Evolutionary conservation across 1,284 basidiomycete species (phyloP), one percentile per base, ranked within the genome.

Genomic region (Malassezia obtusa): DNA sequence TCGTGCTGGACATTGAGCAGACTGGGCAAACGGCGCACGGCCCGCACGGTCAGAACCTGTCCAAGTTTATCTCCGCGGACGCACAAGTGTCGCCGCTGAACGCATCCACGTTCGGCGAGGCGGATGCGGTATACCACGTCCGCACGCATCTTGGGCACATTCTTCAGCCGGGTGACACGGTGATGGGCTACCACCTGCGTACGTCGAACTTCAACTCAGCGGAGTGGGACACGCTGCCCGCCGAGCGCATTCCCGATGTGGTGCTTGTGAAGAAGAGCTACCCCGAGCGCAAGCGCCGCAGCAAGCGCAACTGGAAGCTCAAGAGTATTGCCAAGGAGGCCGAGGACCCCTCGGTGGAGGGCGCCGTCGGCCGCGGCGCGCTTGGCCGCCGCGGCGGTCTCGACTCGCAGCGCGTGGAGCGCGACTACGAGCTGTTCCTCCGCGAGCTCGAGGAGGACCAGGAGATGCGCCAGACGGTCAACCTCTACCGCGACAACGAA

Each of bases 381-480:
- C 83, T 94, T 33, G 90, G 90, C 1, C 79, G 89, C 46, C 80
- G 86, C 78, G 90, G 90, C 35, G 90, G 90, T 38, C 78, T 89
- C 47, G 91, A 96, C 75, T 82, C 85, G 76, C 86, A 82, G 78
- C 90, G 90, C 78, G 88, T 96, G 58, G 90, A 96, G 73, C 84
- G 88, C 72, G 92, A 96, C 73, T 98, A 96, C 75, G 92, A 96
- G 77, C 67, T 89, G 59, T 98, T 98, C 83, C 78, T 98, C 76
- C 81, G 87, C 47, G 91, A 96, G 67, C 76, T 98, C 52, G 92
- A 96, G 76, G 92, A 98, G 76, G 92, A 98, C 77, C 84, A 86
- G 46, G 92, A 96, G 79, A 79, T 96, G 79, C 82, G 92, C 47
- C 80, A 81, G 15, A 83, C 83, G 15, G 84, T 98, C 68, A 94